Conservation (phyloP, 2,329 filamentous ascomycete species). For the Hypoxylon sp. region DNA sequence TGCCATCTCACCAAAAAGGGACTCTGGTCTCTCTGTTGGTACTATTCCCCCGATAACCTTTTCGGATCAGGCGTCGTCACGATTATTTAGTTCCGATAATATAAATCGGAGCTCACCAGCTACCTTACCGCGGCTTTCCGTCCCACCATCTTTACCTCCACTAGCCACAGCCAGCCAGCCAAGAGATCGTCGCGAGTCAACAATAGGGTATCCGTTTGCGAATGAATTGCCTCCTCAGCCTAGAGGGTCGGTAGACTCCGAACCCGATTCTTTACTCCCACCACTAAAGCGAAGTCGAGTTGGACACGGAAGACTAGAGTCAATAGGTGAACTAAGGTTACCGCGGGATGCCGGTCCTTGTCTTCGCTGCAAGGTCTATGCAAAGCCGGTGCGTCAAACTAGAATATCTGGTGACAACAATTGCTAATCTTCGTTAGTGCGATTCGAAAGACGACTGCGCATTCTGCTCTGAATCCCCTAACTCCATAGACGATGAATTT, state of each 20-base stretch:
- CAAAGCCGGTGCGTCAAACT: slow-evolving; percentile 54
- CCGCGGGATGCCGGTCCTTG: slow-evolving; percentile 58
- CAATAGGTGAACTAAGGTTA: slow-evolving; percentile 64
- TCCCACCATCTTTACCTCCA: slow-evolving; percentile 49
- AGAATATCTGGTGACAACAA: neutral
- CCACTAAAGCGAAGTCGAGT: slow-evolving; percentile 63
- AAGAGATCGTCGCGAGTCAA: slow-evolving; percentile 53
- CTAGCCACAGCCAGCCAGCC: slow-evolving; percentile 47
- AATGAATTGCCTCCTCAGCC: slow-evolving; percentile 50
- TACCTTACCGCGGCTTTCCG: slow-evolving; percentile 52
- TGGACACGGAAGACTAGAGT: slow-evolving; percentile 62
- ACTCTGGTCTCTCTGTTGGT: slow-evolving; percentile 55
- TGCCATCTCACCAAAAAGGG: slow-evolving; percentile 51
- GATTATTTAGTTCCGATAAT: slow-evolving; percentile 46
- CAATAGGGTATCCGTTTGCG: slow-evolving; percentile 52
- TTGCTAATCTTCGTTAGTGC: slow-evolving; percentile 53
- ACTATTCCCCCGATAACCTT: slow-evolving; percentile 50
- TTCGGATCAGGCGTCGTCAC: slow-evolving; percentile 46
- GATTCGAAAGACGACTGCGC: slow-evolving; percentile 60
- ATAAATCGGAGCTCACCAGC: slow-evolving; percentile 50
- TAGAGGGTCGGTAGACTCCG: slow-evolving; percentile 55
- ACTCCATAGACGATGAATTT: slow-evolving; percentile 52
- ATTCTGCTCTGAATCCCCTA: slow-evolving; percentile 53
- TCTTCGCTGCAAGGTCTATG: slow-evolving; percentile 59
- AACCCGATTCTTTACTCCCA: slow-evolving; percentile 61